Evolutionary conservation across 129 eudicot genomes (phyloP).

Genomic region (Rutidosis leptorrhynchoides): DNA sequence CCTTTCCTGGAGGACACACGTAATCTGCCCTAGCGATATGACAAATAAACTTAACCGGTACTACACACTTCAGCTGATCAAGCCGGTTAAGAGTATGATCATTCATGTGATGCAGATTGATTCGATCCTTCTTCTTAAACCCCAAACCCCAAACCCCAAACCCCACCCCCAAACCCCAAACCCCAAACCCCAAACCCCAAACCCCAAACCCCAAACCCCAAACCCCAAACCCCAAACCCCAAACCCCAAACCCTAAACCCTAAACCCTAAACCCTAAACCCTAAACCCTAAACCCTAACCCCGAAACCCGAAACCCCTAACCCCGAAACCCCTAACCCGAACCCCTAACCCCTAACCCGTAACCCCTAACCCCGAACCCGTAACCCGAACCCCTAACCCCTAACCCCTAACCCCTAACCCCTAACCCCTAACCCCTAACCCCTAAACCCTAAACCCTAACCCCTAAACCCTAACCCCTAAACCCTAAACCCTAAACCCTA

Average conservation of each 20-base stretch:
- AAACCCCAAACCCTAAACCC: constrained; percentile 7
- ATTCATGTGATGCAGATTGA: too few species aligned
- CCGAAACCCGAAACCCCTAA: constrained; percentile 1
- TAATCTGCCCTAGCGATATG: too few species aligned
- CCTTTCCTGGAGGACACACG: too few species aligned
- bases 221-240: background rate
- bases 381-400: constrained; percentile 14
- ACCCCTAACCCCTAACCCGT: constrained; percentile 10
- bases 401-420: background rate
- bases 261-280: constrained; percentile 9
- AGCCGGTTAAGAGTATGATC: too few species aligned
- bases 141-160: constrained; percentile 4
- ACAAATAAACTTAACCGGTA: too few species aligned
- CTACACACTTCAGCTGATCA: too few species aligned
- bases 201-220: background rate
- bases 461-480: constrained; percentile 5
- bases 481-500: constrained; percentile 19
- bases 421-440: background rate
- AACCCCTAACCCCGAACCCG: constrained; percentile 13
- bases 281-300: background rate
- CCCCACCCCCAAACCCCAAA: constrained; percentile 1
- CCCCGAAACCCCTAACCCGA: constrained; percentile 5
- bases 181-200: constrained; percentile 6
- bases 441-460: background rate
- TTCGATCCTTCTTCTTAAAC: too few species aligned